These are phyloP conservation scores for Penstemon barbatus DNA, from an alignment of 257 asterid genomes.

Conservation along the genomic window DNA sequence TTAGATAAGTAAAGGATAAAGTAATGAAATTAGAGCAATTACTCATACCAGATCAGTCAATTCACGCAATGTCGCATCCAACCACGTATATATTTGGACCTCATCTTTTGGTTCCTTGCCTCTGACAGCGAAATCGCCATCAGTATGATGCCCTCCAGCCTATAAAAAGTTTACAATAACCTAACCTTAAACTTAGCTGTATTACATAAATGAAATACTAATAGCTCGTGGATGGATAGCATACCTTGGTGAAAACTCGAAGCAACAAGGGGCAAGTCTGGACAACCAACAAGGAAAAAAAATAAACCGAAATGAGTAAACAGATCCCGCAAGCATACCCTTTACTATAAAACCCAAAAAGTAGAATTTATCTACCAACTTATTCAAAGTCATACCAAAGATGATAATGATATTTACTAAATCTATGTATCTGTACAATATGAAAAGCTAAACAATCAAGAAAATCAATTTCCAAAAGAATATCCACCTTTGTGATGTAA, in stretches of 20 bases:
- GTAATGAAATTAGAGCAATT: slow-evolving; percentile 5
- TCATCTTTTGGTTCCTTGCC: slow-evolving; percentile 99
- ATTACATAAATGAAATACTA: background rate
- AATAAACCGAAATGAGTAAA: background rate
- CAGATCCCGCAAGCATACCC: background rate
- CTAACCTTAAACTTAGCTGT: slow-evolving; percentile 1
- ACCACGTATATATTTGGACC: slow-evolving; percentile 97
- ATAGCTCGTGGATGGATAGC: slow-evolving; percentile 8
- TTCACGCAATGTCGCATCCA: slow-evolving; percentile 99
- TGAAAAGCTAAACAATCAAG: background rate
- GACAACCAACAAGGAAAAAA: slow-evolving; percentile 10
- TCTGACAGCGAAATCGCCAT: slow-evolving; percentile 83
- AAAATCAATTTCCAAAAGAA: background rate
- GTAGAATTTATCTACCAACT: no score
- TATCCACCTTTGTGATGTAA: background rate
- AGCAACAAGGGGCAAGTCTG: slow-evolving; percentile 85
- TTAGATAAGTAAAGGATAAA: slow-evolving; percentile 5
- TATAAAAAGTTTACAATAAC: slow-evolving; percentile 26
- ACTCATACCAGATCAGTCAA: slow-evolving; percentile 89
- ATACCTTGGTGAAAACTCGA: slow-evolving; percentile 89
- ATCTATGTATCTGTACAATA: background rate
- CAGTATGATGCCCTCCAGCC: slow-evolving; percentile 89
- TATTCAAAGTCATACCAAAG: background rate
- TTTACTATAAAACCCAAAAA: no score
- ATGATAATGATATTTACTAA: background rate